Base-by-base conservation (phyloP, 768 basidiomycete species). In the Panaeolus papilionaceus region DNA sequence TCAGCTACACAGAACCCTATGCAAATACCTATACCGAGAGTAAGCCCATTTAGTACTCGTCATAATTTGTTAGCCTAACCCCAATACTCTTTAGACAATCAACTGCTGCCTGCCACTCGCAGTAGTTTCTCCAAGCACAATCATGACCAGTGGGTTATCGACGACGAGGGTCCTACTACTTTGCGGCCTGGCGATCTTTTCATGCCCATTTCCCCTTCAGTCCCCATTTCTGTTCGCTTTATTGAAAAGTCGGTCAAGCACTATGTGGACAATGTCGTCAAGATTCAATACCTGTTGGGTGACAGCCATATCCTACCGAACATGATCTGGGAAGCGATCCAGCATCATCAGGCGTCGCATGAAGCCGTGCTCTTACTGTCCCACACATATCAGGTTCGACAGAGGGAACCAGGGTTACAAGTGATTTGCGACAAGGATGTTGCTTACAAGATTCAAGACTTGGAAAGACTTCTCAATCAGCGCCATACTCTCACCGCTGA, bases 211-310 rank as follows among this genome's bases (percentile, higher is more conserved):
- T 71, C 69, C 65, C 75, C 69, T 18, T 67, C 72, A 11, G 64
- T 63, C 16, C 67, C 66, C 26, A 33, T 75, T 12, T 71, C 75
- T 8, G 63, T 44, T 39, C 67, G 72, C 64, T 9, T 77, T n/a
- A 62, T 77, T 62, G 74, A 80, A 66, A 61, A 74, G 1, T 74
- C 80, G 6, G 67, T 83, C 45, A 67, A 73, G 11, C 72, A 88
- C 64, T 93, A 94, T 75, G 83, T 91, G 73, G 74, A 80, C 54
- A 81, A 86, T 49, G 90, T 93, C 39, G 83, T 92, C 64, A 82
- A 81, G 42, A 83, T 88, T 66, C 92, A 93, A 72, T 94, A 92
- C 73, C 79, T 92, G 3, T 85, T 93, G 63, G 89, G 88, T 1
- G 89, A 88, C 75, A 75, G 78, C 5, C 73, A 79, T 5, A 80